A percentile compares a stretch with the other conserved stretches of the same genome.
Conservation (phyloP, 2,329 filamentous ascomycete genomes). For the Cucurbitaria berberidis region DNA sequence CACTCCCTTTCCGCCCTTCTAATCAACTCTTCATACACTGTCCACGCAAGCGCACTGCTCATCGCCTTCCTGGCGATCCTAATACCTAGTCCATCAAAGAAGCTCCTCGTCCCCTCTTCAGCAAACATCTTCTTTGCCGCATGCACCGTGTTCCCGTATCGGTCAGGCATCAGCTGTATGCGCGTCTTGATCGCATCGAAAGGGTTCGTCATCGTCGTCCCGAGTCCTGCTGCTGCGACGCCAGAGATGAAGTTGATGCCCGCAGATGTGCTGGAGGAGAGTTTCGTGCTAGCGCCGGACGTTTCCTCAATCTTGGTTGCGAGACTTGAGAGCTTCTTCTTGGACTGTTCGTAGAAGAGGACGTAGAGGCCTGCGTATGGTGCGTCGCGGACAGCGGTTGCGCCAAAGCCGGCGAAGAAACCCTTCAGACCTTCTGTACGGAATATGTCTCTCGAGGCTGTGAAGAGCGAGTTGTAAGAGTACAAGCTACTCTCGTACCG, state of each 20-base stretch:
- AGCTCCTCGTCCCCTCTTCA: slow-evolving; percentile 78
- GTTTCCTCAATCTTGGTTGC: slow-evolving; percentile 40
- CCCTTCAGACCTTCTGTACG: slow-evolving; percentile 75
- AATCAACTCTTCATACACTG: slow-evolving; percentile 92
- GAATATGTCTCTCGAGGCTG: slow-evolving; percentile 77
- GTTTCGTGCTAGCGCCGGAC: slow-evolving; percentile 27
- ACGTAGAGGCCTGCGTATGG: slow-evolving; percentile 96
- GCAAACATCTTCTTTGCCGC: slow-evolving; percentile 77
- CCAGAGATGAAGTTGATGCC: slow-evolving; percentile 87
- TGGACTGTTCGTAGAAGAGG: slow-evolving; percentile 87
- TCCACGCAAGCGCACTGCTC: slow-evolving; percentile 96
- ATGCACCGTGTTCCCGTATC: slow-evolving; percentile 82
- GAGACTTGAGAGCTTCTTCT: slow-evolving; percentile 62
- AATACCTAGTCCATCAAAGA: slow-evolving; percentile 85
- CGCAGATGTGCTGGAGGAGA: slow-evolving; percentile 55
- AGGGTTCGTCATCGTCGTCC: slow-evolving; percentile 90
- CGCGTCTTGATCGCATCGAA: slow-evolving; percentile 97
- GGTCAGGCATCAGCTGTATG: slow-evolving; percentile 83
- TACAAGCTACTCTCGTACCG: slow-evolving; percentile 92
- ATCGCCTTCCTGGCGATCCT: slow-evolving; percentile 90
- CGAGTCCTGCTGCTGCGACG: slow-evolving; percentile 77
- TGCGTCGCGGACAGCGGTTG: slow-evolving; percentile 91
- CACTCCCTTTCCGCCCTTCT: slow-evolving; percentile 66
- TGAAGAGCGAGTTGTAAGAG: slow-evolving; percentile 75
- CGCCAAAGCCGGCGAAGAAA: slow-evolving; percentile 93